These are phyloP conservation scores for Ballota nigra DNA, from an alignment of 257 asterid genomes.

Conservation along the genomic window DNA sequence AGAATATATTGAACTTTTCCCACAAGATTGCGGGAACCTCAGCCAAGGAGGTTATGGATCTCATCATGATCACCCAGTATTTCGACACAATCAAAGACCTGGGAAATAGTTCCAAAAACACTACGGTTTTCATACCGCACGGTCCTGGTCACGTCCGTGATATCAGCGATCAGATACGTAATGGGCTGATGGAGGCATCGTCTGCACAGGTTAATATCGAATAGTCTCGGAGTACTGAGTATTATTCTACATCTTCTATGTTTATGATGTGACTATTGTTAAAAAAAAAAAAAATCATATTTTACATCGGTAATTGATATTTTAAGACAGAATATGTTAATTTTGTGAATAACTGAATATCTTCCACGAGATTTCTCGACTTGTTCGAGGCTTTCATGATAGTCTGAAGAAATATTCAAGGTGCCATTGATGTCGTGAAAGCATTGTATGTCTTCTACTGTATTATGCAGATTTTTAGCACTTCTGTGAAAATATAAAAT, in stretches of 20 bases:
- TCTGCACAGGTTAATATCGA: slow-evolving; percentile 36
- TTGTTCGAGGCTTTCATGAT: not conserved
- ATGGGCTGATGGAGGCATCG: slow-evolving; percentile 88
- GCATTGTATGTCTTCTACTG: not conserved
- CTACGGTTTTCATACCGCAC: slow-evolving; percentile 88
- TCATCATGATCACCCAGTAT: slow-evolving; percentile 92
- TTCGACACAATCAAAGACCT: slow-evolving; percentile 97
- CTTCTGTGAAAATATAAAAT: not conserved
- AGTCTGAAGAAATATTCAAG: not conserved
- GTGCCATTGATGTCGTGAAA: not conserved
- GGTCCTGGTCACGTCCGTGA: slow-evolving; percentile 99
- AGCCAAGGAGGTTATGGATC: slow-evolving; percentile 96
- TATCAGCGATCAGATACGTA: slow-evolving; percentile 86
- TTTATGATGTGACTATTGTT: not conserved
- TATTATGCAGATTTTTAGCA: too few species aligned
- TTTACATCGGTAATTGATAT: not conserved
- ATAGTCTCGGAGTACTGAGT: not conserved
- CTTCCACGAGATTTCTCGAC: not conserved
- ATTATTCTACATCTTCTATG: not conserved
- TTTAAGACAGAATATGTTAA: not conserved
- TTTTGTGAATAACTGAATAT: not conserved
- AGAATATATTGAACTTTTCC: slow-evolving; percentile 89
- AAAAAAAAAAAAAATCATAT: not conserved
- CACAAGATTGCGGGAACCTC: slow-evolving; percentile 83
- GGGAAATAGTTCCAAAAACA: slow-evolving; percentile 81